Conservation (phyloP, 1,284 basidiomycete genomes). For the Neolentinus lepideus region DNA sequence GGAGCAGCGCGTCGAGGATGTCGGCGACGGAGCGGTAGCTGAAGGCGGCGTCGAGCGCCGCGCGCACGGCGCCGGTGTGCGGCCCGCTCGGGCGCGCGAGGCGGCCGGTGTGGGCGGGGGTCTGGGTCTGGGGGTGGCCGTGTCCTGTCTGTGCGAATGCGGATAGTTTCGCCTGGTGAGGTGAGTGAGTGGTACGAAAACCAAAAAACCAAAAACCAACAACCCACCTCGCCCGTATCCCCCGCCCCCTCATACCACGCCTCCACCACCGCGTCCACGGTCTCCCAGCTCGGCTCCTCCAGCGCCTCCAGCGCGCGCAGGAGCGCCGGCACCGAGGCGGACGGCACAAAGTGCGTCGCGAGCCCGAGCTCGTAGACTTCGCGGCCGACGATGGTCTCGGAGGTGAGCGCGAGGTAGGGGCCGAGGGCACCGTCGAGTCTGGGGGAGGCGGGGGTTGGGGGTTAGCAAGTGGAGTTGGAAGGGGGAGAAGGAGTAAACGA, state of each 20-base stretch:
- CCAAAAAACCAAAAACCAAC: not conserved
- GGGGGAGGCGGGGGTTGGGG: not conserved
- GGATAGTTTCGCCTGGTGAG: not conserved
- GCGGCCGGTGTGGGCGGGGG: not conserved
- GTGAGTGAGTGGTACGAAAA: not conserved
- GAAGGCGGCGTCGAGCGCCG: slow-evolving; percentile 78
- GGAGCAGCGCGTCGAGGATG: slow-evolving; percentile 57
- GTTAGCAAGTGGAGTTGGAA: no score
- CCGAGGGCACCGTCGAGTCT: slow-evolving; percentile 90
- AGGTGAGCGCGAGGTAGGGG: slow-evolving; percentile 90
- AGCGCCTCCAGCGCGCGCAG: slow-evolving; percentile 54
- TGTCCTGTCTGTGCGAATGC: not conserved
- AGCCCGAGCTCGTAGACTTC: slow-evolving; percentile 85
- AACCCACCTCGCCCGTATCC: no score
- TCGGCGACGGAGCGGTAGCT: slow-evolving; percentile 58
- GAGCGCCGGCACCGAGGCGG: slow-evolving; percentile 65
- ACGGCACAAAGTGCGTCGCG: slow-evolving; percentile 86
- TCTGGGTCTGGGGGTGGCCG: not conserved
- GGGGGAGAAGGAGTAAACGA: no score
- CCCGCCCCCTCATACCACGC: slow-evolving; percentile 60
- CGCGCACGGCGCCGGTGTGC: slow-evolving; percentile 59
- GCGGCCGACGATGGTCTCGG: slow-evolving; percentile 65
- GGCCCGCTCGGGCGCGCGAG: slow-evolving; percentile 47
- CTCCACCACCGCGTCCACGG: slow-evolving; percentile 57
- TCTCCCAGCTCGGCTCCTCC: slow-evolving; percentile 40